phyloP scores from a whole-genome alignment of 345 rosid species.

The Kernera saxatilis region DNA sequence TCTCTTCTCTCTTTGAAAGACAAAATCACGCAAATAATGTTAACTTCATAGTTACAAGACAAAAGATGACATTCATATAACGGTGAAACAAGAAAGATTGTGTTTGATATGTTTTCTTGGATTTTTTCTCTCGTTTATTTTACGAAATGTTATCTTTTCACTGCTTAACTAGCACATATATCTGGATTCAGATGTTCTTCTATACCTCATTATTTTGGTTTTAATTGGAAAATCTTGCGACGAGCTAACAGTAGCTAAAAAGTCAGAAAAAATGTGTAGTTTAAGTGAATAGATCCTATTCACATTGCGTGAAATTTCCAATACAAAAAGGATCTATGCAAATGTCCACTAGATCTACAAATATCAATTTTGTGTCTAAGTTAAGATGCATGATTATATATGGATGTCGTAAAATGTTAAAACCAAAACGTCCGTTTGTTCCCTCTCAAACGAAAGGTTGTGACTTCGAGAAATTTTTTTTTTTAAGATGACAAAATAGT shows the following conservation, averaged over 20 bases:
- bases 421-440: slow-evolving; percentile 27
- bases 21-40: neutral
- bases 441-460: slow-evolving; percentile 14
- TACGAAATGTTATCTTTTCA: neutral
- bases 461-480: neutral
- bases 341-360: slow-evolving; percentile 11
- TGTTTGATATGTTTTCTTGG: slow-evolving; percentile 10
- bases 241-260: neutral
- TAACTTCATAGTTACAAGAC: slow-evolving; percentile 12
- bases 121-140: neutral
- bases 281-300: neutral
- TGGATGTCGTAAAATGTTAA: slow-evolving; percentile 5
- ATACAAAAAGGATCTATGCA: neutral
- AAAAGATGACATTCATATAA: slow-evolving; percentile 21
- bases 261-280: neutral
- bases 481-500: neutral
- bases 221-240: neutral
- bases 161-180: neutral
- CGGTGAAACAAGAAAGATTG: slow-evolving; percentile 5
- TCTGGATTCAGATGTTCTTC: neutral
- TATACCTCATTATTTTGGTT: neutral
- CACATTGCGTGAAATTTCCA: neutral
- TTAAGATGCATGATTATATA: neutral
- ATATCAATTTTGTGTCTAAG: neutral
- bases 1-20: neutral